Evolutionary conservation across 768 basidiomycete species (phyloP).

Genomic region (Boletales sp.): DNA sequence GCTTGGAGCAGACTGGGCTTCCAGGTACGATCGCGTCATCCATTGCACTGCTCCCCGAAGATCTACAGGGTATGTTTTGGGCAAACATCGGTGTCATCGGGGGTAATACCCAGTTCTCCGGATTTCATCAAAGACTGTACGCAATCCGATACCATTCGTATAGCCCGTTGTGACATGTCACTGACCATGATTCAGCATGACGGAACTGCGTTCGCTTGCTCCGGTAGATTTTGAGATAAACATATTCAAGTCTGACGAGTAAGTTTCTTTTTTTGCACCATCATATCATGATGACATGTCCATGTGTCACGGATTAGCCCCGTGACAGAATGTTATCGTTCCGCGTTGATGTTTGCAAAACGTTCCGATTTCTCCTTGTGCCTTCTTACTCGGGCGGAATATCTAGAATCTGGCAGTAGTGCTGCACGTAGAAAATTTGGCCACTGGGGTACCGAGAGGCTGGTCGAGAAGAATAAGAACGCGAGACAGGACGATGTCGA

Average conservation of each 20-base stretch:
- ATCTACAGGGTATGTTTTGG: slow-evolving; percentile 94
- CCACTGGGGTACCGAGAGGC: slow-evolving; percentile 45
- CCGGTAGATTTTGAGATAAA: slow-evolving; percentile 76
- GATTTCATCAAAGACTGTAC: slow-evolving; percentile 75
- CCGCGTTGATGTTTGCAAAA: slow-evolving; percentile 56
- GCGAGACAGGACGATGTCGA: slow-evolving; percentile 20
- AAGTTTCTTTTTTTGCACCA: slow-evolving; percentile 30
- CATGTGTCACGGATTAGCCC: slow-evolving; percentile 42
- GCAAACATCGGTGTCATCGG: slow-evolving; percentile 89
- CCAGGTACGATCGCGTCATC: slow-evolving; percentile 70
- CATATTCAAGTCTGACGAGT: slow-evolving; percentile 75
- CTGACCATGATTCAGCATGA: slow-evolving; percentile 43
- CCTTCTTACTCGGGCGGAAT: slow-evolving; percentile 76
- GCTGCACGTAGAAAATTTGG: slow-evolving; percentile 74
- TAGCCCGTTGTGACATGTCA: slow-evolving; percentile 11
- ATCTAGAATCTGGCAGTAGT: slow-evolving; percentile 75
- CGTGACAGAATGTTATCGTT: slow-evolving; percentile 60
- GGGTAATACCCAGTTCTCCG: slow-evolving; percentile 72
- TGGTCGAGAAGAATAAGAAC: slow-evolving; percentile 22
- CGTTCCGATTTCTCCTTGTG: slow-evolving; percentile 47
- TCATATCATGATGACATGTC: slow-evolving; percentile 11
- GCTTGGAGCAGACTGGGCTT: slow-evolving; percentile 79
- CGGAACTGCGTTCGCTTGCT: slow-evolving; percentile 75
- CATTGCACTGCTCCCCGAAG: slow-evolving; percentile 71
- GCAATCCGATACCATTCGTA: slow-evolving; percentile 26